Evolutionary conservation across 768 basidiomycete species (phyloP), one percentile per base, ranked within the genome.

Genomic region (Mrakia hoshinonis): DNA sequence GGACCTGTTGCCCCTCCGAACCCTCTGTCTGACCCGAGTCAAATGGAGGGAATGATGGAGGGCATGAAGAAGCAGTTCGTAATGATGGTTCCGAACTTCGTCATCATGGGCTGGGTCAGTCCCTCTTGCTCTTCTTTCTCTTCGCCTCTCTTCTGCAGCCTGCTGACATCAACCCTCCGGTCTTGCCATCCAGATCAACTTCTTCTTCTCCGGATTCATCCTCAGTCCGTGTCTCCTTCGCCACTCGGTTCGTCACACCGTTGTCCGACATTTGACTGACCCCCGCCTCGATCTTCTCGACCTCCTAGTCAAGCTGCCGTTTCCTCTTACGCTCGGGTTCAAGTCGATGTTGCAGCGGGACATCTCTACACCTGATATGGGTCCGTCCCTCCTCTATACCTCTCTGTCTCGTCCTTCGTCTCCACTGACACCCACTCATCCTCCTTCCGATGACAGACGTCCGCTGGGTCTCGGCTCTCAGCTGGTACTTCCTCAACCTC

Each of bases 401-500:
- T 36, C 6, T n/a, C 55, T 69, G n/a, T 26, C 1, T 38, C 51
- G n/a, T 46, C n/a, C 24, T 48, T 66, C 26, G 10, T 31, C 39
- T 36, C 24, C 13, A 1, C 52, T 60, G 1, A 61, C 29, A 34
- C 43, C 13, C 63, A n/a, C 12, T 38, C 43, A 34, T 39, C 47
- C 62, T 46, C 38, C n/a, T 24, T 38, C 87, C 87, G 13, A 92
- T 96, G 78, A 91, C 98, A 89, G 95, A 98, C 79, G 96, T 97
- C 13, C 86, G 91, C 81, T 99, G 96, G 94, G 96, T 98, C 39
- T 99, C 96, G 26, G 96, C 96, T 13, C 83, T 98, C 68, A 94
- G 92, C 22, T 98, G 96, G 96, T 99, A 98, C 81, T 98, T 99
- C 81, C 86, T 98, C 76, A 98, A 97, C 83, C 91, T 97, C 81